A percentile compares a stretch with the other conserved stretches of the same genome.
Conservation (phyloP, 352 stramenopile genomes). For the Pythium brassicae region DNA sequence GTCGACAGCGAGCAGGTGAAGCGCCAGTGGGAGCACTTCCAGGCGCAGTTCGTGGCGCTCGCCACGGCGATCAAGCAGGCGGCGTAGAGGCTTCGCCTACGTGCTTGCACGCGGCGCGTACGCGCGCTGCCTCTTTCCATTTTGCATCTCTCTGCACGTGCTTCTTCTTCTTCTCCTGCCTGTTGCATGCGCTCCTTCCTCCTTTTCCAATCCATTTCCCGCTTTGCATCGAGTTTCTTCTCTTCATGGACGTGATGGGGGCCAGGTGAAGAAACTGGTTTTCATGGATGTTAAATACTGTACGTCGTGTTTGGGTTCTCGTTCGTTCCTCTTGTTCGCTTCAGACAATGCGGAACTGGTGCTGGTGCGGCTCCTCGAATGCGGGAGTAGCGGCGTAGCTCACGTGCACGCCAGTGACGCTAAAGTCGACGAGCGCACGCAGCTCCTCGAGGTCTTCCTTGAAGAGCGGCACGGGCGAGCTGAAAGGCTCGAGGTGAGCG, state of each 20-base stretch:
- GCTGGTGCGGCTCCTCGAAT: conserved; percentile 2
- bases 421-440: conserved; percentile 27
- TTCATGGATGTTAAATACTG: background rate
- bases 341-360: conserved; percentile 11
- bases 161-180: background rate
- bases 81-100: no score
- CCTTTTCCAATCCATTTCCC: background rate
- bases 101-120: no score
- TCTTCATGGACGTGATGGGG: no score
- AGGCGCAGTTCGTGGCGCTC: conserved; percentile 68
- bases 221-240: no score
- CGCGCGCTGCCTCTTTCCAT: background rate
- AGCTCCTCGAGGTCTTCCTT: conserved; percentile 38
- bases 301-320: no score
- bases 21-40: conserved; percentile 54
- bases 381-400: conserved; percentile 1
- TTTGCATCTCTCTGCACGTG: conserved; percentile 3
- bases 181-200: background rate
- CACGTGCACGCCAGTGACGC: conserved; percentile 5
- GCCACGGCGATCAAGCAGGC: conserved; percentile 77
- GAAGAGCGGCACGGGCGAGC: conserved; percentile 24
- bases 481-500: conserved; percentile 29
- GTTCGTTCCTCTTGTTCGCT: no score
- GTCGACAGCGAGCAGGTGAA: conserved; percentile 41
- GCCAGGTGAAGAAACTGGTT: no score